Percentiles rank a stretch among this genome's conserved stretches.
Evolutionary conservation across 1,284 basidiomycete genomes (phyloP).

Genomic region (Austropuccinia psidii): DNA sequence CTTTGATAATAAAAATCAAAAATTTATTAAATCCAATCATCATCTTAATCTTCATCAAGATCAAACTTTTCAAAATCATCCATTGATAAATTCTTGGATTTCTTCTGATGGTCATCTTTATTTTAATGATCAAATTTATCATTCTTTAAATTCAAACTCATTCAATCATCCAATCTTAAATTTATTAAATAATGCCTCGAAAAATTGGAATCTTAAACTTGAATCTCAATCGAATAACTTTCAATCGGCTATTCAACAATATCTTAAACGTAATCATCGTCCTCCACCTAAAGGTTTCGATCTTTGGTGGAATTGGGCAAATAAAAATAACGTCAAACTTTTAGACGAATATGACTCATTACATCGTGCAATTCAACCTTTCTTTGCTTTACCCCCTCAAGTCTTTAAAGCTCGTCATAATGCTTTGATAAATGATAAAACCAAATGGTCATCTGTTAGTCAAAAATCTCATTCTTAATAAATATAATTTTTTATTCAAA

Average conservation of each 20-base stretch:
- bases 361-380: constrained; percentile 18
- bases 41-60: neutral
- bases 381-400: constrained; percentile 29
- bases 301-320: constrained; percentile 30
- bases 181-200: constrained; percentile 21
- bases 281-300: constrained; percentile 21
- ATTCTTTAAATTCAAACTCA: neutral
- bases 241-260: neutral
- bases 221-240: constrained; percentile 21
- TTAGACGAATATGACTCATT: constrained; percentile 29
- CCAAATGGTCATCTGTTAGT: constrained; percentile 22
- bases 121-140: neutral
- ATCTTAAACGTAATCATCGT: constrained; percentile 10
- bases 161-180: constrained; percentile 22
- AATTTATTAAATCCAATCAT: neutral
- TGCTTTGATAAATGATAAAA: neutral
- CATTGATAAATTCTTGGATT: neutral
- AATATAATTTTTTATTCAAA: neutral
- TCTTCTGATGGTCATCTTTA: constrained; percentile 6
- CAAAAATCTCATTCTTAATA: neutral
- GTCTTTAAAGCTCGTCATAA: constrained; percentile 7
- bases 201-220: constrained; percentile 18
- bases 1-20: no score
- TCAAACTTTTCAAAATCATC: neutral
- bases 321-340: constrained; percentile 23